Evolutionary conservation across 2,329 filamentous ascomycete species (phyloP).

Genomic region (Colletotrichum tropicicola): DNA sequence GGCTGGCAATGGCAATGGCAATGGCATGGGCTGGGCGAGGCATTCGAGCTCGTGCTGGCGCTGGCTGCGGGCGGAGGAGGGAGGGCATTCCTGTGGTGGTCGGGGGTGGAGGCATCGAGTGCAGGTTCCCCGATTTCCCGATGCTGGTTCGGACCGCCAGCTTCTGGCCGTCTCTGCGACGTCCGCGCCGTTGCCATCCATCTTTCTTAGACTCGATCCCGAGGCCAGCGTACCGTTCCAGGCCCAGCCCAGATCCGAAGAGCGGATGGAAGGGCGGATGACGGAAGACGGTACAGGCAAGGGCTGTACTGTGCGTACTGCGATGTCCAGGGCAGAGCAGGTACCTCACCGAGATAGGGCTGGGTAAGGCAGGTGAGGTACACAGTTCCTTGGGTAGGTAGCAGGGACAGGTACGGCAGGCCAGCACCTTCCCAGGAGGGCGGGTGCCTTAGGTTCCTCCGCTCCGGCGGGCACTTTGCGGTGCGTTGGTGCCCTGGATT

Average conservation of each 20-base stretch:
- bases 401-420: not conserved
- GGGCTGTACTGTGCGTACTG: no score
- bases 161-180: not conserved
- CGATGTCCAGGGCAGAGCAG: no score
- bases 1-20: no score
- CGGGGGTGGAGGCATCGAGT: not conserved
- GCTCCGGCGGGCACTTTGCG: not conserved
- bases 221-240: no score
- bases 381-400: not conserved
- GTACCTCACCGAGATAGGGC: no score
- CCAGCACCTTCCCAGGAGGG: no score
- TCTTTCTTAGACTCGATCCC: no score
- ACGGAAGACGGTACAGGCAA: no score
- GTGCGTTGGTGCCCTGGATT: not conserved
- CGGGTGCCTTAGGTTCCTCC: not conserved
- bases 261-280: no score
- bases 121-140: not conserved
- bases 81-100: not conserved
- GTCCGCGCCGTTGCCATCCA: no score
- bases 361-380: not conserved
- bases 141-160: constrained; percentile 5
- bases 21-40: not conserved
- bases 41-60: not conserved
- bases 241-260: no score
- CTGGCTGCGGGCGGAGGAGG: no score